Base-by-base conservation (phyloP, 352 stramenopile genomes). In the Globisporangium uncinulatum region DNA sequence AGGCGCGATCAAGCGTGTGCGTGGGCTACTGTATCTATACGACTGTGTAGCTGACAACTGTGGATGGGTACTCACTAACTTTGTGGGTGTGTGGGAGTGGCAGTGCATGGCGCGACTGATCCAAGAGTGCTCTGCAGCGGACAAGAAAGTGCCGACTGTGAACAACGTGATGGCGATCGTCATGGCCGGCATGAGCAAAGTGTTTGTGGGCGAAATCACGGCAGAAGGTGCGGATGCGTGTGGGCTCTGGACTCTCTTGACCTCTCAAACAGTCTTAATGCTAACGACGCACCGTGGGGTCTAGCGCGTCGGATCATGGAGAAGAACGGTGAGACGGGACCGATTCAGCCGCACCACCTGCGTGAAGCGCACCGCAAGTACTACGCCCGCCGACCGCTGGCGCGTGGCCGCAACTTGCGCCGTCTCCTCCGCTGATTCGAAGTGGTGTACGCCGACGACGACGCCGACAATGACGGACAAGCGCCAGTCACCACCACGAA, bases 91-190 rank as follows among this genome's bases (percentile, higher is more conserved):
- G 29, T 17, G 11, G 15, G 10, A 5, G 15, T 24, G 37, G 39
- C 29, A 90, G 80, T 88, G 80, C 54, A 92, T 94, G 77, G 72
- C 77, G 3, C 74, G 83, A 62, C 77, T 82, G 36, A 89, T 92
- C 51, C 78, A 87, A 41, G 77, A 87, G 60, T 86, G 72, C 57
- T 74, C 73, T 4, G 49, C 63, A 4, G 59, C 69, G 17, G 82
- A 92, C 59, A 82, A 73, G 57, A 80, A 57, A 32, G 61, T 61
- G 36, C 76, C 82, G 29, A 75, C 61, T 29, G 82, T 92, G 41
- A 91, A 79, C 51, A 86, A 92, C 56, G 80, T 94, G 53, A 94
- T 94, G 84, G 69, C 79, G 19, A 94, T 94, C 49, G 80, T 92
- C 62, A 92, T 94, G 82, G 82, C 78, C 8, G 84, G 84, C n/a